Base-by-base conservation (phyloP, 2,329 filamentous ascomycete genomes). In the Byssothecium circinans region DNA sequence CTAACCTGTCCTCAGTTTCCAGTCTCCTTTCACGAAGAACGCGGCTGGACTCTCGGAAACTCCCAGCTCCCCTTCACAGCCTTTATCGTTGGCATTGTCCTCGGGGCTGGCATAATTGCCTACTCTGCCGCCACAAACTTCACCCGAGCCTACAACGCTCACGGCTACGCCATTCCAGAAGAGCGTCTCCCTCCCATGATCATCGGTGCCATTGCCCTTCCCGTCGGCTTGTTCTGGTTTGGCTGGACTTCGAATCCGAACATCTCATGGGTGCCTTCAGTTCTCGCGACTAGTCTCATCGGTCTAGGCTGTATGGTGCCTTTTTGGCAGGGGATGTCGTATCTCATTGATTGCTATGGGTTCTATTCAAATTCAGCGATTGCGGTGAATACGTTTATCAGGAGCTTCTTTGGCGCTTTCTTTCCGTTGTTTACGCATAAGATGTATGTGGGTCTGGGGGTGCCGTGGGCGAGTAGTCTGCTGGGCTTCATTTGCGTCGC, bases 281-380 rank as follows among this genome's bases (percentile, higher is more conserved):
- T 79, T 30, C 74, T 85, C 20, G 81, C 81, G 0, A 73, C 80
- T 1, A 76, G 76, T 1, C 81, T 84, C 34, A 77, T 83, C 36
- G 89, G 89, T 4, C 86, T 91, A 40, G 88, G 88, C 11, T 84
- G 92, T 61, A 85, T 83, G 64, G 72, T 91, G 72, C 86, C 86
- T 20, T 91, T 94, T 65, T 92, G 92, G 78, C 82, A 94, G 29
- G 87, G 89, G 56, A 78, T 94, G 54, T 91, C 90, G 74, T 92
- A 91, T 67, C 80, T 92, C 8, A 86, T 92, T 50, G 88, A 92
- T 64, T 83, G 68, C 41, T 79, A 78, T 52, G 71, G 73, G 8
- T 67, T 66, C 36, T 73, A 71, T 25, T 69, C 74, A 0, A 77
- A 77, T 12, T 74, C 70, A 32, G 76, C 76, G 0, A 68, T 79